Base-by-base conservation (phyloP, 495 filamentous ascomycete species). In the Clohesyomyces aquaticus region DNA sequence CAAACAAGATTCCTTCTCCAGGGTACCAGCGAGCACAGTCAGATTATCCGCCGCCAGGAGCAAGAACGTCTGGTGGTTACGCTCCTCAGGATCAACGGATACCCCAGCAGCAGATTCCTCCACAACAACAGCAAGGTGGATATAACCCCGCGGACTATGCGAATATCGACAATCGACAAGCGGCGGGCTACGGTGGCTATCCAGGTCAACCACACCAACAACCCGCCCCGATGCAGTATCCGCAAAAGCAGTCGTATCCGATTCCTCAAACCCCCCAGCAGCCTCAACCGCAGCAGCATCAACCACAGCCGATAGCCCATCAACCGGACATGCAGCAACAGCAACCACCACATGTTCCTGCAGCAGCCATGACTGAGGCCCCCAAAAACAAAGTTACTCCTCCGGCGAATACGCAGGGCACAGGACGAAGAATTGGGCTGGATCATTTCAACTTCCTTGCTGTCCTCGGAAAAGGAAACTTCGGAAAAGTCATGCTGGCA, bases 391-490 rank as follows among this genome's bases (percentile, higher is more conserved):
- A 70, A 53, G 57, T 57, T 16, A 69, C 73, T 29, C 75, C 75
- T 25, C 63, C 75, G 3, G 75, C 74, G 22, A 76, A 73, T 56
- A 69, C 73, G 14, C 63, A 83, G 16, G 88, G 88, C 32, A 84
- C 83, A 16, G 90, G 89, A 47, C 77, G 85, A 62, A 81, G 94
- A 57, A 97, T 99, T 71, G 94, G 94, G 28, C 81, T 99, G 48
- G 94, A 98, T 74, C 92, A 98, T 74, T 99, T 99, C 81, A 99
- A 99, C 73, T 99, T 99, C 84, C 83, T 99, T 65, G 94, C 94
- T 59, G 94, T 99, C 66, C 87, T 99, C 66, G 94, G 94, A 66
- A 99, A 99, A 75, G 94, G 94, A 78, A 99, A 99, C 75, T 99
- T 99, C 72, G 94, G 94, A 75, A 99, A 99, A 80, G 94, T 99